Evolutionary conservation across 306 rosid species (phyloP), one percentile per base, ranked within the genome.

Genomic region (Betula pendula): DNA sequence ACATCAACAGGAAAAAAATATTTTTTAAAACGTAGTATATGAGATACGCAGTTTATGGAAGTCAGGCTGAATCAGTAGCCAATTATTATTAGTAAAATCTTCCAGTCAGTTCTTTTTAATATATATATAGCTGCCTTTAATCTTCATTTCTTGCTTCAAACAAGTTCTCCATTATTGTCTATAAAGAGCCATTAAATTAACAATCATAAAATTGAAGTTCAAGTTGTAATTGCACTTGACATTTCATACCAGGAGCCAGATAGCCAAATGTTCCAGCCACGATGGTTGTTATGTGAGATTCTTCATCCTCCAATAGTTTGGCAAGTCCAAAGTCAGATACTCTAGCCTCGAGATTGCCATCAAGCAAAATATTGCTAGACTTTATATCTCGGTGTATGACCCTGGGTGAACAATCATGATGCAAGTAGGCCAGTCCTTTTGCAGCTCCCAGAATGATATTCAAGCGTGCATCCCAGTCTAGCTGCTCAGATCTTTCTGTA

Each of bases 281-380:
- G 76, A 91, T 96, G 16, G 99, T 96, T 5, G 98, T 92, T 71
- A 91, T 96, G 80, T 96, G 99, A 65, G 99, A 86, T 86, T 96
- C 97, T 86, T 96, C 97, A 71, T 96, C 99, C 83, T 88, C 98
- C 79, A 96, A 82, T 35, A 96, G 94, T 80, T 96, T 96, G 43
- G 99, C 99, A 33, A 96, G 98, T 82, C 99, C 99, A 86, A 96
- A 96, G 77, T 96, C 99, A 80, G 99, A 96, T 73, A 96, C 99
- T 75, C 97, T 90, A 44, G 99, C 98, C 76, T 92, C 98, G 83
- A 96, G 87, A 87, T 87, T 92, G 50, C 93, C 98, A 77, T 92
- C 98, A 38, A 96, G 98, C 33, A 96, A 91, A 83, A 96, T 96
- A 79, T 96, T 96, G 86, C 99, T 96, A 0, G 99, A 96, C 80